Conservation (phyloP, 768 basidiomycete genomes). For the Tulasnella sp. region DNA sequence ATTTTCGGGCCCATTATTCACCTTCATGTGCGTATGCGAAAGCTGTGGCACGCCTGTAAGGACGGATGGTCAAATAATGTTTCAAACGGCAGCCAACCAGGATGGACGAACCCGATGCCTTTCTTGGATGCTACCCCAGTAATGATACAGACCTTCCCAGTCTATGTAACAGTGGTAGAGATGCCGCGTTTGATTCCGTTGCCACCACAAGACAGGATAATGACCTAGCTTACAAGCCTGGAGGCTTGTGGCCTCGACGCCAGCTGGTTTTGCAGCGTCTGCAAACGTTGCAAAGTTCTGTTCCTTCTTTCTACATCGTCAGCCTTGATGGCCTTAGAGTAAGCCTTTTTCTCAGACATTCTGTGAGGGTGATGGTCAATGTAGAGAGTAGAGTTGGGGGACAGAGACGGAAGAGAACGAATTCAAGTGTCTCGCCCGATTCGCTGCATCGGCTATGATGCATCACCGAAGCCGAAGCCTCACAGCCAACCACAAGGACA, state of each 20-base stretch:
- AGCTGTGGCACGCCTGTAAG: constrained; percentile 31
- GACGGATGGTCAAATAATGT: neutral
- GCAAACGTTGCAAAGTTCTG: constrained; percentile 16
- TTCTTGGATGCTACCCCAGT: constrained; percentile 83
- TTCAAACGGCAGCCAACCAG: neutral
- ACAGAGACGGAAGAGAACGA: neutral
- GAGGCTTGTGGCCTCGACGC: constrained; percentile 7
- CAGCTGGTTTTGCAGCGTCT: constrained; percentile 21
- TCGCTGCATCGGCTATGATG: neutral
- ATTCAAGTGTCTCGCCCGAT: neutral
- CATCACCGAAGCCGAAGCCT: neutral
- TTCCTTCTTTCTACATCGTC: neutral
- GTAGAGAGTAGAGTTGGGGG: neutral
- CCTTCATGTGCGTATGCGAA: constrained; percentile 28
- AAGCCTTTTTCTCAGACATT: neutral
- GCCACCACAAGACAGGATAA: neutral
- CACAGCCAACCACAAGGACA: neutral
- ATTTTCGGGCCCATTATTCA: neutral
- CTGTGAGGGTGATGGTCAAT: neutral
- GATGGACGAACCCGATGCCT: constrained; percentile 72
- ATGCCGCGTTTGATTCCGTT: neutral
- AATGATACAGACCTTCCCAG: constrained; percentile 75
- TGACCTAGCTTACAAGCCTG: constrained; percentile 7
- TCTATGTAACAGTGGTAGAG: neutral
- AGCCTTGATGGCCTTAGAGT: neutral